Evolutionary conservation across 345 rosid genomes (phyloP), one percentile per base, ranked within the genome.

Genomic region (Xanthoceras sorbifolium): DNA sequence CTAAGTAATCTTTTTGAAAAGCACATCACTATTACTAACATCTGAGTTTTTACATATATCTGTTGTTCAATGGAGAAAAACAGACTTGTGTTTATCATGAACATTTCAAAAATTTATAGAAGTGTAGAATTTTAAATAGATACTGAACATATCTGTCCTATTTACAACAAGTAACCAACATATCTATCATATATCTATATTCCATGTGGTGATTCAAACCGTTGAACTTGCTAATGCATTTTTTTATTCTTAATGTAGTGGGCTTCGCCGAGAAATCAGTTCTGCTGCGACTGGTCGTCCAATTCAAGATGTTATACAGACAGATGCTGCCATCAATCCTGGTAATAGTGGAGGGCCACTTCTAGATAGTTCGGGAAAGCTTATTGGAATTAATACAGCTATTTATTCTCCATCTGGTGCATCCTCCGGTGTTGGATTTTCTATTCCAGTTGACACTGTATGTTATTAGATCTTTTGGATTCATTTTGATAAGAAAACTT

Each of bases 251-350:
- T 9, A 57, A 36, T 83, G 50, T 79, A 93, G 99, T 78, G 99
- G 99, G 34, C 93, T 93, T 38, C 92, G 94, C 18, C 89, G 99
- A 81, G 98, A 95, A 83, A 95, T 95, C 75, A 95, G 97, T 85
- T 93, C 97, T 76, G 99, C 99, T 74, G 99, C 99, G 18, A 95
- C 97, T 0, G 99, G 99, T 64, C 98, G 97, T 73, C 99, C 99
- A 22, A 95, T 95, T 83, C 99, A 95, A 84, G 99, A 95, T 85
- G 98, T 95, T 72, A 93, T 95, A 86, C 98, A 95, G 82, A 95
- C 97, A 14, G 99, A 95, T 89, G 98, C 99, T 63, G 97, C 98
- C 29, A 95, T 95, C 75, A 95, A 95, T 83, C 99, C 99, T 69
- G 98, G 99, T 31, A 93, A 95, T 79, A 93, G 99, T 34, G 99